A percentile compares a stretch with the other conserved stretches of the same genome.
These are phyloP conservation scores for Sporothrix pseudoabietina DNA, from an alignment of 2,329 filamentous ascomycete genomes.

Conservation along the genomic window DNA sequence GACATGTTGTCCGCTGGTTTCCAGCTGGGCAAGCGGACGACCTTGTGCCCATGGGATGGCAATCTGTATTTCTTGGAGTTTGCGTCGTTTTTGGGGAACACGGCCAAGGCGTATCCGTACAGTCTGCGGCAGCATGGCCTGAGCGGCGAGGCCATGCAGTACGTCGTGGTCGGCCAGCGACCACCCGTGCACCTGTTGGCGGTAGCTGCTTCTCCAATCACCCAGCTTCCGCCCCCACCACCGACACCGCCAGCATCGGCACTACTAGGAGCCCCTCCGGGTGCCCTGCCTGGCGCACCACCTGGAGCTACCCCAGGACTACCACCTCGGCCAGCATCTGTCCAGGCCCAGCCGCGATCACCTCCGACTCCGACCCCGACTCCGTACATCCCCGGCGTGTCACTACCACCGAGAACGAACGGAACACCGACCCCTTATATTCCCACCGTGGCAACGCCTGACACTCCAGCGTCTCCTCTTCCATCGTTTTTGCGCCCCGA, in stretches of 20 bases:
- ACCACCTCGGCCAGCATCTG: not conserved
- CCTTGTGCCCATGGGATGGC: conserved; percentile 27
- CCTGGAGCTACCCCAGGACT: not conserved
- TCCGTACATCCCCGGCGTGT: not conserved
- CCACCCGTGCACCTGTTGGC: conserved; percentile 12
- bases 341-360: not conserved
- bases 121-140: conserved; percentile 19
- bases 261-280: not conserved
- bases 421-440: not conserved
- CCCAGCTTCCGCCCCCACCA: not conserved
- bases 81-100: conserved; percentile 20
- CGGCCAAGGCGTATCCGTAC: conserved; percentile 26
- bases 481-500: not conserved
- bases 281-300: not conserved
- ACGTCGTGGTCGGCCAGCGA: conserved; percentile 19
- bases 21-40: conserved; percentile 22
- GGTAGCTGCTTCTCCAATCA: not conserved
- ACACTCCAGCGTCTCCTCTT: not conserved
- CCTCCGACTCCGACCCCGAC: not conserved
- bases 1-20: conserved; percentile 27
- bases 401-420: not conserved
- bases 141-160: conserved; percentile 21
- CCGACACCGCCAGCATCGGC: conserved; percentile 21
- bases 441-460: not conserved
- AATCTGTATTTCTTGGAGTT: conserved; percentile 25